A percentile compares a stretch with the other conserved stretches of the same genome.
Conservation (phyloP, 2,329 filamentous ascomycete species). For the Cercospora berteroae region DNA sequence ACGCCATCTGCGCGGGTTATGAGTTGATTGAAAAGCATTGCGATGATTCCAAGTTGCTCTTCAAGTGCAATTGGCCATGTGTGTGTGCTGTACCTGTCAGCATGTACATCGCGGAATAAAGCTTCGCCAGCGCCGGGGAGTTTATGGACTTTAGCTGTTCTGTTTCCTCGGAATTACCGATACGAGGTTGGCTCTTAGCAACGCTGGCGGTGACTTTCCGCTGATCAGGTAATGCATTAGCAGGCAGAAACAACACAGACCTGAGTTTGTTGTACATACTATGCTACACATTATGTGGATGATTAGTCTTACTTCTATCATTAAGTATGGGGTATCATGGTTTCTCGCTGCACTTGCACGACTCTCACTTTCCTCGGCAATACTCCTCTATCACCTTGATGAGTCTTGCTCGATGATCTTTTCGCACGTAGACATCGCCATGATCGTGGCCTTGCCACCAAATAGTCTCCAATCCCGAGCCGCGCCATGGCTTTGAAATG, state of each 20-base stretch:
- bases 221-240: neutral
- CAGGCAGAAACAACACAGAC: neutral
- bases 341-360: neutral
- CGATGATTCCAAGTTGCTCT: neutral
- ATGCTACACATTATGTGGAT: neutral
- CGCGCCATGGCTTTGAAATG: constrained; percentile 34
- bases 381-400: constrained; percentile 33
- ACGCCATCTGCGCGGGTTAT: neutral
- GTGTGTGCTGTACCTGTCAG: neutral
- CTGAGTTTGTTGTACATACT: neutral
- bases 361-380: constrained; percentile 1
- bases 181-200: neutral
- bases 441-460: constrained; percentile 64
- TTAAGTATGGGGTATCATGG: neutral
- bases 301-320: neutral
- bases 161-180: neutral
- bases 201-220: neutral
- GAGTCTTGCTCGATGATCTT: constrained; percentile 27
- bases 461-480: constrained; percentile 55
- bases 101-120: neutral
- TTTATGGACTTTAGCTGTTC: neutral
- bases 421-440: constrained; percentile 58
- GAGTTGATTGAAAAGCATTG: neutral
- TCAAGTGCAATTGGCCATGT: neutral
- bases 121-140: neutral